phyloP scores from a whole-genome alignment of 768 basidiomycete genomes.

The Omphalotus guepiniiformis region DNA sequence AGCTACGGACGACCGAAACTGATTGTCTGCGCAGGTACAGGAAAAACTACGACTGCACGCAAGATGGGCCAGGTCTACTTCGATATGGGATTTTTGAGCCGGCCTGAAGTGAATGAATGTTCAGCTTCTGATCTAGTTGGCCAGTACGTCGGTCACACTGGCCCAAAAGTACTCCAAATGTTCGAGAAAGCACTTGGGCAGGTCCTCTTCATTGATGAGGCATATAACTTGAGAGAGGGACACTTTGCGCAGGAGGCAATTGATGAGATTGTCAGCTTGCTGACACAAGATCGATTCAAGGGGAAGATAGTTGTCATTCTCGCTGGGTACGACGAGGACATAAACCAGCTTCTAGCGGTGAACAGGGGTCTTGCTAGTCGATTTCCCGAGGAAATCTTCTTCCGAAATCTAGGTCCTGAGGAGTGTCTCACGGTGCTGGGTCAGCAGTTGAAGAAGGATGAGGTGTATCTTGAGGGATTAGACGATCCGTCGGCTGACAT shows the following conservation, averaged over 20 bases:
- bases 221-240: constrained; percentile 58
- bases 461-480: constrained; percentile 25
- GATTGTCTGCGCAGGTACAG: constrained; percentile 33
- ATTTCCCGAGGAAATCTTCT: constrained; percentile 40
- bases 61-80: constrained; percentile 50
- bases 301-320: constrained; percentile 42
- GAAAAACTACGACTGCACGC: constrained; percentile 48
- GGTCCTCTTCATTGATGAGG: constrained; percentile 71
- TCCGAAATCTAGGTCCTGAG: constrained; percentile 29
- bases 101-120: constrained; percentile 56
- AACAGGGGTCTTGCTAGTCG: constrained; percentile 44
- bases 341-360: constrained; percentile 37
- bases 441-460: constrained; percentile 27
- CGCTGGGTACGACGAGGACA: constrained; percentile 44
- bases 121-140: constrained; percentile 69
- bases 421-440: constrained; percentile 34
- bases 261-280: constrained; percentile 57
- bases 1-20: not conserved
- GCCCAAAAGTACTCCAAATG: constrained; percentile 55
- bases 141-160: constrained; percentile 68
- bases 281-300: constrained; percentile 37
- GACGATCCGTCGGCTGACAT: constrained; percentile 11
- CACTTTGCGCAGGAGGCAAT: constrained; percentile 68
- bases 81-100: constrained; percentile 47
- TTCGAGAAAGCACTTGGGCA: constrained; percentile 64